Conservation (phyloP, 805 yeast species). For the Wickerhamomyces bovis region DNA sequence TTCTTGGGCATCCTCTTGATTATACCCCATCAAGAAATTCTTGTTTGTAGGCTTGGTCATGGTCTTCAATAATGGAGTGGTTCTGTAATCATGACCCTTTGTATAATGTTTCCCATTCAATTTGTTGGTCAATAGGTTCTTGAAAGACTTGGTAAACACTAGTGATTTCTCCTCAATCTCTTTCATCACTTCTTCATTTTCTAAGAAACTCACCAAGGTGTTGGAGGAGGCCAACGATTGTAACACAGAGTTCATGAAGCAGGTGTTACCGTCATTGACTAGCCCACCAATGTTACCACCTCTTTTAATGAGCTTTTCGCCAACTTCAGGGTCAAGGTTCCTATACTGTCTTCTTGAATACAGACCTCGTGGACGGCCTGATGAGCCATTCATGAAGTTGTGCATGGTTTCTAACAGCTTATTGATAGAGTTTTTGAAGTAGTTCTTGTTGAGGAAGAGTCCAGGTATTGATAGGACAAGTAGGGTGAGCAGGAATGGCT, state of each 20-base stretch:
- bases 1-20: slow-evolving; percentile 96
- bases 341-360: background rate
- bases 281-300: slow-evolving; percentile 85
- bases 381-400: slow-evolving; percentile 1
- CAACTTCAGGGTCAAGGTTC: slow-evolving; percentile 9
- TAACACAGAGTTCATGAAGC: slow-evolving; percentile 88
- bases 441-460: background rate
- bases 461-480: slow-evolving; percentile 2
- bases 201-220: slow-evolving; percentile 50
- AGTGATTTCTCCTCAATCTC: slow-evolving; percentile 21
- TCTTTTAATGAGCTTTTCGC: slow-evolving; percentile 37
- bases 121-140: slow-evolving; percentile 40
- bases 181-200: slow-evolving; percentile 27
- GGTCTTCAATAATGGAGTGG: slow-evolving; percentile 51
- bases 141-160: slow-evolving; percentile 49
- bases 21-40: slow-evolving; percentile 73
- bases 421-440: background rate
- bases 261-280: slow-evolving; percentile 86
- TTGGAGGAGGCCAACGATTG: slow-evolving; percentile 77
- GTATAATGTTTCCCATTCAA: slow-evolving; percentile 51
- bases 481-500: slow-evolving; percentile 1
- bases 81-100: slow-evolving; percentile 51
- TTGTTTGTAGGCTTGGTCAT: slow-evolving; percentile 78
- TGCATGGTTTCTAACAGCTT: slow-evolving; percentile 1
- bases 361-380: background rate